phyloP scores from a whole-genome alignment of 768 basidiomycete species.

The Xerocomus spinulosus region DNA sequence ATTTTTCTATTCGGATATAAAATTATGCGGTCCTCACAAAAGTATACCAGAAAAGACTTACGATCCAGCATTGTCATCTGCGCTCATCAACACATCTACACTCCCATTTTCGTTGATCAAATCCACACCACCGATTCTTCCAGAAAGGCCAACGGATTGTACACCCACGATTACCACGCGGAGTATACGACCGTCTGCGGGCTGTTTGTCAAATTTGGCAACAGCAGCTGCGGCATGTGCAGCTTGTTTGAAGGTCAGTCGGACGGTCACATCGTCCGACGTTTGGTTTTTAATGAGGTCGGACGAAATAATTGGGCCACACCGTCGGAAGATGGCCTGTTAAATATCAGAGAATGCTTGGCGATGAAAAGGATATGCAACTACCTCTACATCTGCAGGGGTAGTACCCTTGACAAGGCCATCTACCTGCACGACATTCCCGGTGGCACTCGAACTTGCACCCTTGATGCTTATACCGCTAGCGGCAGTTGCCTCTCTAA shows the following conservation, averaged over 20 bases:
- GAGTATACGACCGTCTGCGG: slow-evolving; percentile 76
- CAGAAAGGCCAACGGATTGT: slow-evolving; percentile 49
- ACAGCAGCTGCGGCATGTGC: slow-evolving; percentile 63
- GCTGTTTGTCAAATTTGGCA: slow-evolving; percentile 70
- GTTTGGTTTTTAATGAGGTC: slow-evolving; percentile 16
- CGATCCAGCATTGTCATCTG: slow-evolving; percentile 46
- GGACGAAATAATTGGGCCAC: slow-evolving; percentile 56
- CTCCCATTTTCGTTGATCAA: slow-evolving; percentile 36
- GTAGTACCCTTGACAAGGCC: slow-evolving; percentile 75
- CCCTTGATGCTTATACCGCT: slow-evolving; percentile 62
- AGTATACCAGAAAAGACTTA: slow-evolving; percentile 26
- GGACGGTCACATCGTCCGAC: slow-evolving; percentile 48
- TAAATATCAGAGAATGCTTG: slow-evolving; percentile 1
- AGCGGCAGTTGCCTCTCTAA: slow-evolving; percentile 52
- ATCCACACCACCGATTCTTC: slow-evolving; percentile 54
- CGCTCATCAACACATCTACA: slow-evolving; percentile 55
- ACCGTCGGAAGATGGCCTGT: slow-evolving; percentile 75
- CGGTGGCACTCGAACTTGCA: slow-evolving; percentile 45
- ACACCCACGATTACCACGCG: slow-evolving; percentile 61
- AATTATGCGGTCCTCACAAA: not conserved
- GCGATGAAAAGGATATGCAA: not conserved
- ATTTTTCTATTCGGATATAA: slow-evolving; percentile 56
- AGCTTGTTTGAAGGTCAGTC: slow-evolving; percentile 67
- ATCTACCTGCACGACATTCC: slow-evolving; percentile 71
- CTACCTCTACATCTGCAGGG: slow-evolving; percentile 66